Conservation (phyloP, 352 stramenopile species). For the Globisporangium okanoganense region DNA sequence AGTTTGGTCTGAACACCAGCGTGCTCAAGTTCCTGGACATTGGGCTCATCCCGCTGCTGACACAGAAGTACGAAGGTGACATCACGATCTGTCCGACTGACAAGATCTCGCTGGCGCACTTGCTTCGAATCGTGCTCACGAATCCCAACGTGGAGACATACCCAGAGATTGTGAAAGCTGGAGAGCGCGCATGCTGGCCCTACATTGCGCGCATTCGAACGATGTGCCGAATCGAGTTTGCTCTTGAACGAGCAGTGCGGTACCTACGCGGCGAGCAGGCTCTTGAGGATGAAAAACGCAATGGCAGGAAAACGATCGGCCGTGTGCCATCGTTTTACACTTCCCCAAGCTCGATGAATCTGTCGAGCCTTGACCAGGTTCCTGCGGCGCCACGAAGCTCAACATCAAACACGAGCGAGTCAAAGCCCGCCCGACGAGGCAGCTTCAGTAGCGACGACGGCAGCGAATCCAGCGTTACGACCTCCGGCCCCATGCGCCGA, state of each 20-base stretch:
- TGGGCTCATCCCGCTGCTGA: slow-evolving; percentile 75
- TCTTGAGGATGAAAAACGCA: slow-evolving; percentile 68
- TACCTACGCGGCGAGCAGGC: slow-evolving; percentile 81
- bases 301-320: slow-evolving; percentile 66
- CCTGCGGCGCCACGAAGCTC: slow-evolving; percentile 15
- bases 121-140: slow-evolving; percentile 72
- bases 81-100: slow-evolving; percentile 96
- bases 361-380: slow-evolving; percentile 66
- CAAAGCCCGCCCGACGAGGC: background rate
- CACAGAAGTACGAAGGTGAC: slow-evolving; percentile 97
- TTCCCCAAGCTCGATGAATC: slow-evolving; percentile 80
- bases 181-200: slow-evolving; percentile 91
- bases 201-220: slow-evolving; percentile 94
- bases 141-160: slow-evolving; percentile 76
- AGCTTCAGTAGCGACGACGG: slow-evolving; percentile 17
- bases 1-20: slow-evolving; percentile 82
- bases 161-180: slow-evolving; percentile 75
- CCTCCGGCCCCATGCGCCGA: slow-evolving; percentile 36
- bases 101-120: slow-evolving; percentile 80
- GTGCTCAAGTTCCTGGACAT: slow-evolving; percentile 84
- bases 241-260: slow-evolving; percentile 88
- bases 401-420: slow-evolving; percentile 4
- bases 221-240: slow-evolving; percentile 96
- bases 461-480: background rate
- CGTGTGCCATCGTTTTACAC: slow-evolving; percentile 88